Evolutionary conservation across 768 basidiomycete genomes (phyloP).

Genomic region (Xerocomus spinulosus): DNA sequence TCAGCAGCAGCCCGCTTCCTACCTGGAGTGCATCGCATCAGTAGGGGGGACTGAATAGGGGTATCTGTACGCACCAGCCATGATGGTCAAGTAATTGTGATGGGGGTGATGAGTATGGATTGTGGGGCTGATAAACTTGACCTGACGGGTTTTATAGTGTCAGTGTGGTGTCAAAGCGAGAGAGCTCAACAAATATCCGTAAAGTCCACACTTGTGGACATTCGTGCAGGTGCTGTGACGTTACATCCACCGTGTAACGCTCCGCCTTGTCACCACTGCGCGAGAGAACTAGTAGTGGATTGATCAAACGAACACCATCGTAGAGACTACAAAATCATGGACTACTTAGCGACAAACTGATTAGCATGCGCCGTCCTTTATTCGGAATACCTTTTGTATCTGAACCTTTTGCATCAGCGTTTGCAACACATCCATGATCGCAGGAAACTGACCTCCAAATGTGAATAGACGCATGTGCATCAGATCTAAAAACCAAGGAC

Average conservation of each 20-base stretch:
- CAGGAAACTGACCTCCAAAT: slow-evolving; percentile 20
- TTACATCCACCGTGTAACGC: slow-evolving; percentile 30
- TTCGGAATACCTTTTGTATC: slow-evolving; percentile 10
- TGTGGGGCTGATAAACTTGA: not conserved
- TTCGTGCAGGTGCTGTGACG: slow-evolving; percentile 33
- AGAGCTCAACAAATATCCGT: slow-evolving; percentile 21
- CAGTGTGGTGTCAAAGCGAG: slow-evolving; percentile 20
- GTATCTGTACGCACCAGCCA: slow-evolving; percentile 27
- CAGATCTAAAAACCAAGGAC: slow-evolving; percentile 9
- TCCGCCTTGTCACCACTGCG: slow-evolving; percentile 3
- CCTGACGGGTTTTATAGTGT: slow-evolving; percentile 6
- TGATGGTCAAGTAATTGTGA: slow-evolving; percentile 3
- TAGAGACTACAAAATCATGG: slow-evolving; percentile 26
- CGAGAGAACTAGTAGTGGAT: slow-evolving; percentile 8
- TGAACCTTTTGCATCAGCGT: slow-evolving; percentile 7
- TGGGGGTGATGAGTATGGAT: not conserved
- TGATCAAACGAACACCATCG: slow-evolving; percentile 24
- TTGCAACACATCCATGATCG: not conserved
- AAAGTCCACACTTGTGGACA: slow-evolving; percentile 16
- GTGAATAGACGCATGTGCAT: slow-evolving; percentile 11
- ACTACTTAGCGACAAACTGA: slow-evolving; percentile 24
- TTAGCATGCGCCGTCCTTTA: slow-evolving; percentile 9
- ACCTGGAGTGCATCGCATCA: slow-evolving; percentile 21
- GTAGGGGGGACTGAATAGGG: slow-evolving; percentile 11
- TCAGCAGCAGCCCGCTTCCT: slow-evolving; percentile 46